Conservation (phyloP, 1,284 basidiomycete species). For the Sporisorium sorghi region DNA sequence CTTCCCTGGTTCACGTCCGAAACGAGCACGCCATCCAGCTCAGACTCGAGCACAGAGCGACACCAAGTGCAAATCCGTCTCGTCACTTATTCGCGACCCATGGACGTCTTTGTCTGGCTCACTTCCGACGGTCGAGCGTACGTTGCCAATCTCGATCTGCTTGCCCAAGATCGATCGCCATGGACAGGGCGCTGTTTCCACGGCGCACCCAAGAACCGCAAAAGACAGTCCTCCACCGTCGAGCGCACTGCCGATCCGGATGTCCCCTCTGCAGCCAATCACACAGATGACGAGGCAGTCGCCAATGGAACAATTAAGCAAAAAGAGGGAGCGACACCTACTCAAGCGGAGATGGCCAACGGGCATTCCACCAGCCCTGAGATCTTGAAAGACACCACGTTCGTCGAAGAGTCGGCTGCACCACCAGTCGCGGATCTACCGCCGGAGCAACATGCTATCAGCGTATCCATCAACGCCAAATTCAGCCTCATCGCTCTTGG, state of each 20-base stretch:
- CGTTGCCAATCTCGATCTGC: conserved; percentile 46
- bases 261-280: not conserved
- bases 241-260: conserved; percentile 2
- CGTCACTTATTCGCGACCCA: conserved; percentile 58
- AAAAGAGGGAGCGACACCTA: not conserved
- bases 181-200: conserved; percentile 59
- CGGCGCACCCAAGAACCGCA: conserved; percentile 28
- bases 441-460: conserved; percentile 75
- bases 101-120: conserved; percentile 64
- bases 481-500: conserved; percentile 89
- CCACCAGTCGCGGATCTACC: conserved; percentile 9
- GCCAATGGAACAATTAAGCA: not conserved
- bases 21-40: not conserved
- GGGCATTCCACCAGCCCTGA: not conserved
- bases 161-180: conserved; percentile 22
- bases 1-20: conserved; percentile 43
- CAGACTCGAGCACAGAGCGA: not conserved
- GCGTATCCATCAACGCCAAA: conserved; percentile 80
- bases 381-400: not conserved
- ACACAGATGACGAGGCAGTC: not conserved
- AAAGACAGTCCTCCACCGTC: conserved; percentile 18
- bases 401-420: not conserved
- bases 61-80: conserved; percentile 25
- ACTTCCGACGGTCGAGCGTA: conserved; percentile 61
- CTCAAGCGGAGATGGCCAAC: conserved; percentile 1